Percentiles rank a stretch among this genome's conserved stretches.
Evolutionary conservation across 2,329 filamentous ascomycete genomes (phyloP).

Genomic region (Penicillium fuscoglaucum): DNA sequence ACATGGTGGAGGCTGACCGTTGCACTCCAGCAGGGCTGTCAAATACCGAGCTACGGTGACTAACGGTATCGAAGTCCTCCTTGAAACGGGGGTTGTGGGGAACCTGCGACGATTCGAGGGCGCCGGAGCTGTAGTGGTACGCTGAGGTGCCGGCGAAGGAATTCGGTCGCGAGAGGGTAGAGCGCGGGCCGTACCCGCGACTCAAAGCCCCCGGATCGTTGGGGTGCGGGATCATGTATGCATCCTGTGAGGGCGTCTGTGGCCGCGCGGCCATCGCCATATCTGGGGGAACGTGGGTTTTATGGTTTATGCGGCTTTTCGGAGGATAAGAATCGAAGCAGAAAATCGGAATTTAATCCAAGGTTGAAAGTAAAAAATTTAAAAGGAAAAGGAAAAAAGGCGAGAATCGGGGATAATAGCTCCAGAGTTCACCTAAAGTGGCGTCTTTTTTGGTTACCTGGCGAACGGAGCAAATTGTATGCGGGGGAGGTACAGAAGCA

Average conservation of each 20-base stretch:
- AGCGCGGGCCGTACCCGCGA: slow-evolving; percentile 34
- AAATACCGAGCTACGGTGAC: slow-evolving; percentile 37
- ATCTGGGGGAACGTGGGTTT: slow-evolving; percentile 25
- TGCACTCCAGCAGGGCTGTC: slow-evolving; percentile 37
- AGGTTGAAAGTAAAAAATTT: slow-evolving; percentile 6
- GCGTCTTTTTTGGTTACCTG: slow-evolving; percentile 31
- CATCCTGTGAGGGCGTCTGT: slow-evolving; percentile 43
- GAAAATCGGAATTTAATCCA: slow-evolving; percentile 12
- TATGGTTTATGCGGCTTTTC: slow-evolving; percentile 6
- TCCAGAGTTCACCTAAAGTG: slow-evolving; percentile 10
- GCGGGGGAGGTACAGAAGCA: slow-evolving; percentile 26
- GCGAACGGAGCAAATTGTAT: slow-evolving; percentile 34
- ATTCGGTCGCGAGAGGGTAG: slow-evolving; percentile 41
- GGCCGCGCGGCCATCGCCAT: slow-evolving; percentile 43
- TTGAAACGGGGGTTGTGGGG: slow-evolving; percentile 41
- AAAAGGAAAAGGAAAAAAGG: slow-evolving; percentile 6
- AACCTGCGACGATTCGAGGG: slow-evolving; percentile 32
- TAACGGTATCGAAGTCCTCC: slow-evolving; percentile 40
- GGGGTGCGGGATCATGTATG: slow-evolving; percentile 35
- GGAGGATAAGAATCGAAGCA: background rate
- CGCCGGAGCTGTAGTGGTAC: slow-evolving; percentile 39
- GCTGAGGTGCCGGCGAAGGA: slow-evolving; percentile 43
- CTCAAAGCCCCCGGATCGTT: slow-evolving; percentile 32
- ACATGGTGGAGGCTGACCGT: slow-evolving; percentile 45
- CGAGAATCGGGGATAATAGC: slow-evolving; percentile 10